Evolutionary conservation across 257 asterid genomes (phyloP), one percentile per base, ranked within the genome.

Genomic region (Fraxinus anomala): DNA sequence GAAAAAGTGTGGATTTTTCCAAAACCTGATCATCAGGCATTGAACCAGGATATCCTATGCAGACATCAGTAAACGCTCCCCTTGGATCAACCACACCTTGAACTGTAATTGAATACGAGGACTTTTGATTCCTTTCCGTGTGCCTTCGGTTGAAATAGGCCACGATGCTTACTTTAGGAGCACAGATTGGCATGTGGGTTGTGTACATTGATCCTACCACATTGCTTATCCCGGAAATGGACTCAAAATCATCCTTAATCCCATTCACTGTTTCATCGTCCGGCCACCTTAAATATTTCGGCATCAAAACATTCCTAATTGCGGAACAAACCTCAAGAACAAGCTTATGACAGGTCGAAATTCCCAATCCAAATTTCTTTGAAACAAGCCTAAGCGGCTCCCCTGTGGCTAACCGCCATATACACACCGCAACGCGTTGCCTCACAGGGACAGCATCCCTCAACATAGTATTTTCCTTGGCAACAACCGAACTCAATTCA

Each of bases 371-470:
- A 51, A 86, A 86, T 36, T 80, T 77, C 76, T 84, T 84, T 14
- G 88, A 83, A 0, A 86, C 88, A 1, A 82, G 84, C 17, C 88
- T 66, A 6, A 83, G 85, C 1, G 89, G 86, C 76, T 86, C 89
- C 14, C 89, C 89, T 17, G 89, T 86, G 76, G 89, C 89, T 47
- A 86, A 71, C 75, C 86, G 73, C 88, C 89, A 86, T 54, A 86
- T 71, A 70, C 89, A 86, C 9, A 86, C 89, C 0, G 86, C 89
- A 0, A 86, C 89, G 0, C 89, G 81, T 34, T 86, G 89, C 56
- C 85, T 73, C 19, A 84, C 89, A 1, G 89, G 89, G 34, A 86
- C 88, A 6, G 89, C 89, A 68, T 81, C 86, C 4, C 89, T 26
- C 56, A 86, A 10, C 89, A 79, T 82, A 1, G 89, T 86, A 73